Conservation (phyloP, 2,329 filamentous ascomycete genomes). For the Colletotrichum camelliae region DNA sequence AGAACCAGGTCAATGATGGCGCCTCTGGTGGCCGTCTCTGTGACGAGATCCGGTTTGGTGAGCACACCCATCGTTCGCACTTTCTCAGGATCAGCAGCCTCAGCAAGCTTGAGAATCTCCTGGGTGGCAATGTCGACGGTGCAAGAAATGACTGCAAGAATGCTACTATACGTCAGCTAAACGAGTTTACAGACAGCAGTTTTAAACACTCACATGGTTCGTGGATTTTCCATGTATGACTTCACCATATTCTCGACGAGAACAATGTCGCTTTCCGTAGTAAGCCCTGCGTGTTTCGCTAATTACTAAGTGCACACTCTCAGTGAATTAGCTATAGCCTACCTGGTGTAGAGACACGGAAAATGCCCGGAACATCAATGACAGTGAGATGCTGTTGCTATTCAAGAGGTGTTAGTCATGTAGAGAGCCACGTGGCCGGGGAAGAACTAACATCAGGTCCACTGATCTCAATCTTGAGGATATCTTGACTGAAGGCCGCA, state of each 20-base stretch:
- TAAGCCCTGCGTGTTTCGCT: slow-evolving; percentile 36
- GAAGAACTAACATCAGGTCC: slow-evolving; percentile 42
- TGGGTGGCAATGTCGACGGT: slow-evolving; percentile 45
- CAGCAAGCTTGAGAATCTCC: slow-evolving; percentile 41
- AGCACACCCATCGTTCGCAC: slow-evolving; percentile 52
- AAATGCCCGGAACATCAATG: slow-evolving; percentile 60
- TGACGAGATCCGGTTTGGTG: slow-evolving; percentile 65
- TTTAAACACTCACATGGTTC: slow-evolving; percentile 43
- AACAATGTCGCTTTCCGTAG: slow-evolving; percentile 47
- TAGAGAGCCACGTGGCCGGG: background rate
- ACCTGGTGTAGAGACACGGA: slow-evolving; percentile 33
- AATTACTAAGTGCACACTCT: background rate
- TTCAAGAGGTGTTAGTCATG: slow-evolving; percentile 25
- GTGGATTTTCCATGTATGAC: slow-evolving; percentile 46
- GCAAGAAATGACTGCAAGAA: slow-evolving; percentile 49
- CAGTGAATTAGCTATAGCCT: background rate
- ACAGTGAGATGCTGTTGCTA: slow-evolving; percentile 53
- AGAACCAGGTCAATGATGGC: slow-evolving; percentile 45
- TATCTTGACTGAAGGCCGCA: slow-evolving; percentile 50
- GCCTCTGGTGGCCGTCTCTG: slow-evolving; percentile 41
- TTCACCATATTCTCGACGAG: slow-evolving; percentile 53
- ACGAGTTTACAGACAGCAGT: background rate
- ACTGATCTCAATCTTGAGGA: slow-evolving; percentile 48
- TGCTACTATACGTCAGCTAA: slow-evolving; percentile 24
- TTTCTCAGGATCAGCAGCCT: slow-evolving; percentile 42